Evolutionary conservation across 1,139 yeast species (phyloP), one percentile per base, ranked within the genome.

Genomic region (Taphrina deformans): DNA sequence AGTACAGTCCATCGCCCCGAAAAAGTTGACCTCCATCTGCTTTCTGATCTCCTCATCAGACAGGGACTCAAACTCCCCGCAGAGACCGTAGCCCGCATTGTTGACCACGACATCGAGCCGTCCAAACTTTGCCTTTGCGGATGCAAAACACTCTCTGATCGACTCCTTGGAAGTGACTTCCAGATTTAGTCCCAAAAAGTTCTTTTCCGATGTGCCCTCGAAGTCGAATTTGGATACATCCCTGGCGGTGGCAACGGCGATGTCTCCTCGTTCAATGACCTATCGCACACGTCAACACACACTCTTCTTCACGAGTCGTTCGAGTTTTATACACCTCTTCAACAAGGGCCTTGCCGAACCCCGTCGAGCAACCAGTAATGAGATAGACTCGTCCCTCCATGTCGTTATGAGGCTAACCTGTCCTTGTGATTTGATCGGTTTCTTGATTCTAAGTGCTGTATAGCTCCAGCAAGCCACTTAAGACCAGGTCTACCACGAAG

Each of bases 1-100:
- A 6, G 64, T 59, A 31, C 53, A 41, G 26, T 50, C 31, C 24
- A 50, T 18, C 33, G 29, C 23, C 14, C 64, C 64, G 58, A 52
- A 59, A 40, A 59, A 59, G 46, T 59, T 59, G 35, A 59, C 64
- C 10, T 59, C 50, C 64, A 59, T 59, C 55, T 59, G 64, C 14
- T 27, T 31, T 33, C 50, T 41, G 29, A 56, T 56, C 33, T 56
- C 62, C 27, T 56, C 46, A 12, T 45, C 45, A 9, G 26, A 23
- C 16, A 45, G 41, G 14, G 55, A 45, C 46, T 59, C 64, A n/a
- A 59, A 59, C 40, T 59, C 64, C 21, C 64, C 64, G 35, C 45
- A 52, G 26, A 59, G 58, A 38, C 64, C 64, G 46, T 59, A 59
- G 24, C 65, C 65, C 16, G 66, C 66, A 50, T 50, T 64, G 65